These are phyloP conservation scores for Acacia acuminata DNA, from an alignment of 306 rosid genomes.

Conservation along the genomic window DNA sequence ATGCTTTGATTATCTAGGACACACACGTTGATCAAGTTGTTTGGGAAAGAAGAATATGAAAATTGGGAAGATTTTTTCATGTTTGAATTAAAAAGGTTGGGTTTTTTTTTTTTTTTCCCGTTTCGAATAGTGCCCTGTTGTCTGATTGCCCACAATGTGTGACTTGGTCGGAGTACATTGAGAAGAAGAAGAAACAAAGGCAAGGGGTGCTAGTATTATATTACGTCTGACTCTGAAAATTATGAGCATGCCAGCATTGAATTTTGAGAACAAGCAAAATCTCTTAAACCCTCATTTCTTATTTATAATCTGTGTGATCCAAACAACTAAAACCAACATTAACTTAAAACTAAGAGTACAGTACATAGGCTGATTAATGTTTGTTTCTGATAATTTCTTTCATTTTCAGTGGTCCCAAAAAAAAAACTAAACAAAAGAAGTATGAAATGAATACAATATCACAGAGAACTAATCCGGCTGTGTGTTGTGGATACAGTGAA, in stretches of 20 bases:
- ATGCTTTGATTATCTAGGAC: background rate
- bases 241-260: constrained; percentile 3
- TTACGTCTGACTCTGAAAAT: constrained; percentile 22
- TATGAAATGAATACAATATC: background rate
- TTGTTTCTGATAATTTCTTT: background rate
- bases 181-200: background rate
- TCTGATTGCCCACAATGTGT: background rate
- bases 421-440: background rate
- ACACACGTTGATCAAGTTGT: background rate
- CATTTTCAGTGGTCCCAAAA: background rate
- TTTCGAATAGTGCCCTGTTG: background rate
- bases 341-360: too few relatives aligned
- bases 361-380: background rate
- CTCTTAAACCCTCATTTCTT: background rate
- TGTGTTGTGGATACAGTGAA: constrained; percentile 38
- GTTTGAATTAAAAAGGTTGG: background rate
- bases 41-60: background rate
- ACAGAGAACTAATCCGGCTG: background rate
- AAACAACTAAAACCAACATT: background rate
- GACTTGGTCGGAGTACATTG: constrained; percentile 28
- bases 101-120: too few relatives aligned
- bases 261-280: background rate
- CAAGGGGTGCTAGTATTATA: background rate
- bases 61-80: background rate
- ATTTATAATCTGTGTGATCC: background rate